phyloP scores from a whole-genome alignment of 495 filamentous ascomycete species.

The Evernia prunastri region DNA sequence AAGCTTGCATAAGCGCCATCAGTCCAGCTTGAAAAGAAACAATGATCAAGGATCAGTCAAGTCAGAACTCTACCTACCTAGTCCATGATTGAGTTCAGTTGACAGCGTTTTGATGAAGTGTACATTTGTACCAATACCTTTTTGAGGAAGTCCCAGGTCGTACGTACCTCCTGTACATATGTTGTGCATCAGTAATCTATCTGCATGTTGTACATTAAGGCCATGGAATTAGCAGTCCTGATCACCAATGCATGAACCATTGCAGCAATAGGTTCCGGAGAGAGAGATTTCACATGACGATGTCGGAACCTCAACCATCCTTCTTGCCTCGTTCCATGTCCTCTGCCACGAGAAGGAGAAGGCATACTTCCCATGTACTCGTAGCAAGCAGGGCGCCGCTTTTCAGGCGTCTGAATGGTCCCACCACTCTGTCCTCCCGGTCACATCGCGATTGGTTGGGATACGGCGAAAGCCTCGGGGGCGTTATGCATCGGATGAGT shows the following conservation, averaged over 20 bases:
- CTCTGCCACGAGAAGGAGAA: neutral
- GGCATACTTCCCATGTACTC: neutral
- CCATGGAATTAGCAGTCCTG: neutral
- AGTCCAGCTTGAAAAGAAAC: neutral
- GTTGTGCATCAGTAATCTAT: constrained; percentile 2
- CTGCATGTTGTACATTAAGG: neutral
- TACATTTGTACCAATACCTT: neutral
- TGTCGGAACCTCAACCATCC: neutral
- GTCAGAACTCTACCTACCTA: neutral
- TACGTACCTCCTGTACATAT: neutral
- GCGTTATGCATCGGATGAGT: neutral
- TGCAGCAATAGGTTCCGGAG: neutral
- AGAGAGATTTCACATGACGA: neutral
- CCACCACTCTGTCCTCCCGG: neutral
- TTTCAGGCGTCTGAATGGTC: constrained; percentile 3
- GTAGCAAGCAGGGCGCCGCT: neutral
- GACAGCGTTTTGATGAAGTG: constrained; percentile 1
- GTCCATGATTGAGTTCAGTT: neutral
- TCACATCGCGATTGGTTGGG: neutral
- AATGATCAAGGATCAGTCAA: neutral
- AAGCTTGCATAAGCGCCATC: constrained; percentile 1
- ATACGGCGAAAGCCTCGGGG: neutral
- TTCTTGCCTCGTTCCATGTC: neutral
- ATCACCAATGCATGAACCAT: neutral
- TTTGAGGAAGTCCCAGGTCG: neutral